phyloP scores from a whole-genome alignment of 106 monocot genomes.

The Dendrobium chrysotoxum region DNA sequence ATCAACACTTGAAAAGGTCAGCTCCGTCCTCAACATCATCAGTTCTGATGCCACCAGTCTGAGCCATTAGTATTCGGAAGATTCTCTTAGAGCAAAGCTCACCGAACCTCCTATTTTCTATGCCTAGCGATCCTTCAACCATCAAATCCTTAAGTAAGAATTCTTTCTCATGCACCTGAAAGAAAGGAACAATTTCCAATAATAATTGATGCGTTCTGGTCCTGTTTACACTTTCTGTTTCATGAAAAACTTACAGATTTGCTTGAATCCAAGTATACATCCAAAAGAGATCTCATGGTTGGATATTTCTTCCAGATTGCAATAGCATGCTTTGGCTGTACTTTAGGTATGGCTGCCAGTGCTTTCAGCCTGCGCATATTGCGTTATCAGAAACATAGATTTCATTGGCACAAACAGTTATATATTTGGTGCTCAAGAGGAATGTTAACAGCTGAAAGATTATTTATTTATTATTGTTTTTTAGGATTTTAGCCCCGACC shows the following conservation, averaged over 20 bases:
- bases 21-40: slow-evolving; percentile 73
- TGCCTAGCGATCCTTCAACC: slow-evolving; percentile 42
- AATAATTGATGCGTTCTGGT: not conserved
- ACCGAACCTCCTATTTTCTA: slow-evolving; percentile 60
- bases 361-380: slow-evolving; percentile 64
- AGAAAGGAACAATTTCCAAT: not conserved
- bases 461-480: too few relatives aligned
- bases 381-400: not conserved
- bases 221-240: not conserved
- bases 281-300: slow-evolving; percentile 77
- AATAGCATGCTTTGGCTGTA: slow-evolving; percentile 70
- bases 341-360: slow-evolving; percentile 83
- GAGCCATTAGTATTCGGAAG: slow-evolving; percentile 73
- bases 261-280: slow-evolving; percentile 60
- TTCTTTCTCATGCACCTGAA: slow-evolving; percentile 77
- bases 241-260: slow-evolving; percentile 38
- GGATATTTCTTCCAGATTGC: slow-evolving; percentile 85
- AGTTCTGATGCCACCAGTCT: slow-evolving; percentile 46
- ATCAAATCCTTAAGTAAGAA: slow-evolving; percentile 66
- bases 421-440: not conserved
- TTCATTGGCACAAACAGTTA: not conserved
- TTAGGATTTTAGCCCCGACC: too few relatives aligned
- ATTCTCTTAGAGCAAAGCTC: slow-evolving; percentile 66
- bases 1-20: slow-evolving; percentile 31
- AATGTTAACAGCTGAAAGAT: not conserved